These are phyloP conservation scores for Suillus clintonianus DNA, from an alignment of 768 basidiomycete genomes.

Conservation along the genomic window DNA sequence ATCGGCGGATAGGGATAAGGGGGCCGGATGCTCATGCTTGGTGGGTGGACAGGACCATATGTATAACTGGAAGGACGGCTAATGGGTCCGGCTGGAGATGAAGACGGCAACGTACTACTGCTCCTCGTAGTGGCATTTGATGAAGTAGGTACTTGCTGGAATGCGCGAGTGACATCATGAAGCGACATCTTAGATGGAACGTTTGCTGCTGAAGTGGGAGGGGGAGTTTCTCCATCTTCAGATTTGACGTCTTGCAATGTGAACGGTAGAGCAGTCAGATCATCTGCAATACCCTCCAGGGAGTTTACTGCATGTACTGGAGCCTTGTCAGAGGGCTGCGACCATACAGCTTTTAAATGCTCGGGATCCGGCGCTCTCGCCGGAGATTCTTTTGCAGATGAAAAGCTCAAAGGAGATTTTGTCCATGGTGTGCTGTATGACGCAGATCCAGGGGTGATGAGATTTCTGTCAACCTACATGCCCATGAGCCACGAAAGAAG, in stretches of 20 bases:
- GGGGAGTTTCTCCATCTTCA: slow-evolving; percentile 81
- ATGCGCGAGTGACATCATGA: slow-evolving; percentile 82
- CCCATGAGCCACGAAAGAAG: slow-evolving; percentile 14
- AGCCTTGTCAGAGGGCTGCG: slow-evolving; percentile 73
- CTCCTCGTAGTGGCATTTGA: slow-evolving; percentile 49
- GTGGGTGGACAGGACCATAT: slow-evolving; percentile 43
- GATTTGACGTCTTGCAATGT: slow-evolving; percentile 85
- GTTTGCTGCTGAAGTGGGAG: slow-evolving; percentile 52
- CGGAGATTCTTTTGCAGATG: slow-evolving; percentile 63
- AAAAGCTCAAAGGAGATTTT: slow-evolving; percentile 50
- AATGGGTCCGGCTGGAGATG: slow-evolving; percentile 37
- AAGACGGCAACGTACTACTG: slow-evolving; percentile 50
- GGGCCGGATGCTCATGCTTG: slow-evolving; percentile 51
- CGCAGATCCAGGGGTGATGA: slow-evolving; percentile 47
- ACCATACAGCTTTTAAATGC: slow-evolving; percentile 84
- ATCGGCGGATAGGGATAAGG: slow-evolving; percentile 64
- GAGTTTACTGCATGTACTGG: slow-evolving; percentile 73
- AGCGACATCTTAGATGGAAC: slow-evolving; percentile 73
- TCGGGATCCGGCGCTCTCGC: slow-evolving; percentile 77
- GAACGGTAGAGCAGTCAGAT: slow-evolving; percentile 77
- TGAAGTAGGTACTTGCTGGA: slow-evolving; percentile 80
- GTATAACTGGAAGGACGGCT: slow-evolving; percentile 28
- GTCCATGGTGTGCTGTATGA: slow-evolving; percentile 50
- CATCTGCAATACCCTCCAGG: slow-evolving; percentile 81
- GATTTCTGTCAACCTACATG: slow-evolving; percentile 43